Evolutionary conservation across 768 basidiomycete genomes (phyloP), one percentile per base, ranked within the genome.

Genomic region (Hypholoma sublateritium): DNA sequence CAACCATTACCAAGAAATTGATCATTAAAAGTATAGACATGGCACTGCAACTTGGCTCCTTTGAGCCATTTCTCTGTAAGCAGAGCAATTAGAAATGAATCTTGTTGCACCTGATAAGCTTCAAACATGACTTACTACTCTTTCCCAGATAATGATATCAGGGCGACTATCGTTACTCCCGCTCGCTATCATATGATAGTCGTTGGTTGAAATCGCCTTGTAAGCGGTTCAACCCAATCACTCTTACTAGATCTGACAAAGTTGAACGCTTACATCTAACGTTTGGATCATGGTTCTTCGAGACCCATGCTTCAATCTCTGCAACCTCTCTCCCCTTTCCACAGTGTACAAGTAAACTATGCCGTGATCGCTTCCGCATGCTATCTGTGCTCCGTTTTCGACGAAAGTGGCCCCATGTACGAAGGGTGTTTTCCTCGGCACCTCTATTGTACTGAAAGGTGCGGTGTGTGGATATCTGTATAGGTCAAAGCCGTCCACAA

Each of bases 321-420:
- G 59, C 28, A 58, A n/a, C n/a, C 22, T 41, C 35, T 50, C 51
- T 1, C 55, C 36, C 7, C 43, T 50, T 47, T 41, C 34, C 3
- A 52, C 36, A 1, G 43, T 16, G 35, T 58, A 58, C 2, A 63
- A 21, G 16, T 63, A 57, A 0, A 58, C 25, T 35, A 58, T 48
- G 28, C 59, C 59, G 36, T 59, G 58, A 21, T 59, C 52, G 19
- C 61, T 62, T 2, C 61, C 58, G 45, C 61, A 59, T 8, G 55
- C 61, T 14, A 43, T 28, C 0, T 45, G 16, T 2, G 48, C 42
- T 7, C 37, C 35, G 13, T 32, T 39, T 46, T 62, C 58, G 1
- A 28, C 46, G 28, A 62, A 62, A 3, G 50, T 34, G 6, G 45
- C 62, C 2, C 24, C 28, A 9, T 60, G 54, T 3, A 62, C n/a